These are phyloP conservation scores for Coprinopsis cinerea DNA, from an alignment of 768 basidiomycete genomes.

Conservation along the genomic window DNA sequence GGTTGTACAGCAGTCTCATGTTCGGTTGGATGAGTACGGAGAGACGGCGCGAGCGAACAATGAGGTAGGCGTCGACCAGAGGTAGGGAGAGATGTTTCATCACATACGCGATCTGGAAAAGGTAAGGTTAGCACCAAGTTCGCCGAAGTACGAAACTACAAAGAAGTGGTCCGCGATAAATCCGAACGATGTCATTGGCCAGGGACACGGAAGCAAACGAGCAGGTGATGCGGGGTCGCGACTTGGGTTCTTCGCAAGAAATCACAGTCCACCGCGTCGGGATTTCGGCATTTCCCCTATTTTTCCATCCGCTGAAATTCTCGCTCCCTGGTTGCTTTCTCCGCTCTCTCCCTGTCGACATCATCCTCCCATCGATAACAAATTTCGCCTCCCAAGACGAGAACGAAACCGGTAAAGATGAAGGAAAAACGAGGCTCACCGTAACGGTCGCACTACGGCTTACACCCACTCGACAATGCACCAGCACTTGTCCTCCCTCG, in stretches of 20 bases:
- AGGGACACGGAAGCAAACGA: too few species aligned
- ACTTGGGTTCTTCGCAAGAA: too few species aligned
- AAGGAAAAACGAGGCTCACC: slow-evolving; percentile 34
- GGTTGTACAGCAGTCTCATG: slow-evolving; percentile 90
- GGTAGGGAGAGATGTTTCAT: slow-evolving; percentile 87
- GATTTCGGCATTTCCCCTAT: too few species aligned
- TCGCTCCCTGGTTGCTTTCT: too few species aligned
- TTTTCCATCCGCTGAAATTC: background rate
- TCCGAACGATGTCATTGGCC: too few species aligned
- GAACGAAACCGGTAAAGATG: background rate
- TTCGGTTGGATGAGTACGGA: slow-evolving; percentile 94
- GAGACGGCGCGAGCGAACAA: slow-evolving; percentile 84
- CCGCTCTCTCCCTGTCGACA: too few species aligned
- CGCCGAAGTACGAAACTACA: background rate
- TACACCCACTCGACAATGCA: slow-evolving; percentile 99
- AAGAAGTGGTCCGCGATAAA: too few species aligned
- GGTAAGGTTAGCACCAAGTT: background rate
- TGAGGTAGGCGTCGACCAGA: slow-evolving; percentile 89
- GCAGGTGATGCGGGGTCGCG: too few species aligned
- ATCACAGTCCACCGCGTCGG: too few species aligned
- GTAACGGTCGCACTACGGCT: slow-evolving; percentile 91
- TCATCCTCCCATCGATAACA: background rate
- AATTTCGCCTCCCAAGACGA: background rate
- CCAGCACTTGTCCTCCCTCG: slow-evolving; percentile 84
- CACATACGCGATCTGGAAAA: slow-evolving; percentile 80